These are phyloP conservation scores for Salix viminalis DNA, from an alignment of 345 rosid species.

Conservation along the genomic window DNA sequence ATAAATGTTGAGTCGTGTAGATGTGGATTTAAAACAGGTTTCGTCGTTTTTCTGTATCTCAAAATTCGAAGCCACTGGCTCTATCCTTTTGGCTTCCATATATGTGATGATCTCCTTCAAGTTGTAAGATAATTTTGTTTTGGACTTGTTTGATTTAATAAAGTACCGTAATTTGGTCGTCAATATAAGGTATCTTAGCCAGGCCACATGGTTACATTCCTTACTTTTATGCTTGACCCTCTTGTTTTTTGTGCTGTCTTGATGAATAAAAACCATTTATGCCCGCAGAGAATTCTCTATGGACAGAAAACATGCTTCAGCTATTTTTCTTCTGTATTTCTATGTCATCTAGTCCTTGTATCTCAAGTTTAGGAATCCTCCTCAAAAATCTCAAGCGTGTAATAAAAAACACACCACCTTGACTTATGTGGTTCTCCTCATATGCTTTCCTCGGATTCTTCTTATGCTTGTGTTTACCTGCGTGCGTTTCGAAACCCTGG, in stretches of 20 bases:
- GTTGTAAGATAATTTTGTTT: too few species aligned
- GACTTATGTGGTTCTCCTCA: conserved; percentile 42
- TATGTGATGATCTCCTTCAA: too few species aligned
- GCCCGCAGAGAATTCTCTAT: conserved; percentile 38
- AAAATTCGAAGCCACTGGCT: too few species aligned
- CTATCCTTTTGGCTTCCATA: too few species aligned
- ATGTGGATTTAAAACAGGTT: too few species aligned
- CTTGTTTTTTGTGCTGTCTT: conserved; percentile 40
- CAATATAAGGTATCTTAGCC: conserved; percentile 23
- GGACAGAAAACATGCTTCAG: conserved; percentile 23
- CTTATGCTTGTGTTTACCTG: conserved; percentile 34
- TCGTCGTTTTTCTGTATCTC: too few species aligned
- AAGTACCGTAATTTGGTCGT: neutral
- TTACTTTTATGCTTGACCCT: conserved; percentile 29
- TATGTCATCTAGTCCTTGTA: conserved; percentile 64
- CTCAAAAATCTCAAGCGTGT: conserved; percentile 35
- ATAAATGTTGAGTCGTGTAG: too few species aligned
- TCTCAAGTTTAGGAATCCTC: conserved; percentile 57
- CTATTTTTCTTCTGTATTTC: conserved; percentile 5
- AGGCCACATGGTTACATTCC: conserved; percentile 48
- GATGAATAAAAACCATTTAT: conserved; percentile 25
- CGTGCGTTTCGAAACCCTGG: conserved; percentile 27
- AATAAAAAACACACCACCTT: conserved; percentile 22
- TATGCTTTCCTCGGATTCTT: conserved; percentile 56
- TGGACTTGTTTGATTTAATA: too few species aligned